Evolutionary conservation across 805 yeast species (phyloP).

Genomic region (Ogataea trehalophila): DNA sequence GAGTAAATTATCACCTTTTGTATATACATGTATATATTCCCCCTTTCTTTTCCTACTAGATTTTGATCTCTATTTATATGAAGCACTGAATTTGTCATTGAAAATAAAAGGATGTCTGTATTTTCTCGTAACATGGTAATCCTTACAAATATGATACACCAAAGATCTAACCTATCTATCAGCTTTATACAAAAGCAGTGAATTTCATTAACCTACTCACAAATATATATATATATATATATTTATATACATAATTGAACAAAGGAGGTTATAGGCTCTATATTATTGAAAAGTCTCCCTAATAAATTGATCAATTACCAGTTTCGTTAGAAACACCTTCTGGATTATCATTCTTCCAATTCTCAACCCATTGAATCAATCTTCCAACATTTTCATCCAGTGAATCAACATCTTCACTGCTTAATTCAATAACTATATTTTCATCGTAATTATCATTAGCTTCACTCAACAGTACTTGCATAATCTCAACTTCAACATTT

Average conservation of each 20-base stretch:
- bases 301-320: not conserved
- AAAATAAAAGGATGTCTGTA: too few relatives aligned
- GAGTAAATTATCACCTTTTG: not conserved
- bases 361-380: conserved; percentile 64
- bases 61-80: not conserved
- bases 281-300: too few relatives aligned
- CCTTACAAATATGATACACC: not conserved
- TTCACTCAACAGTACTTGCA: conserved; percentile 85
- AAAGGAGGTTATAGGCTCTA: not conserved
- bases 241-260: not conserved
- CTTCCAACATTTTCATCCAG: conserved; percentile 81
- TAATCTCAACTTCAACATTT: conserved; percentile 92
- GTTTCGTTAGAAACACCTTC: conserved; percentile 51
- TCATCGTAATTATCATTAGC: conserved; percentile 79
- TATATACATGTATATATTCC: not conserved
- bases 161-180: not conserved
- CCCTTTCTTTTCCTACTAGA: not conserved
- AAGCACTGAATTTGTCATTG: not conserved
- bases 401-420: conserved; percentile 67
- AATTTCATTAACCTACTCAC: not conserved
- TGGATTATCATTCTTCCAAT: conserved; percentile 68
- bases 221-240: not conserved
- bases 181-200: not conserved
- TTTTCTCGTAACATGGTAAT: too few relatives aligned
- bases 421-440: conserved; percentile 76